These are phyloP conservation scores for Talaromyces albobiverticillius DNA, from an alignment of 2,329 filamentous ascomycete species.

Conservation along the genomic window DNA sequence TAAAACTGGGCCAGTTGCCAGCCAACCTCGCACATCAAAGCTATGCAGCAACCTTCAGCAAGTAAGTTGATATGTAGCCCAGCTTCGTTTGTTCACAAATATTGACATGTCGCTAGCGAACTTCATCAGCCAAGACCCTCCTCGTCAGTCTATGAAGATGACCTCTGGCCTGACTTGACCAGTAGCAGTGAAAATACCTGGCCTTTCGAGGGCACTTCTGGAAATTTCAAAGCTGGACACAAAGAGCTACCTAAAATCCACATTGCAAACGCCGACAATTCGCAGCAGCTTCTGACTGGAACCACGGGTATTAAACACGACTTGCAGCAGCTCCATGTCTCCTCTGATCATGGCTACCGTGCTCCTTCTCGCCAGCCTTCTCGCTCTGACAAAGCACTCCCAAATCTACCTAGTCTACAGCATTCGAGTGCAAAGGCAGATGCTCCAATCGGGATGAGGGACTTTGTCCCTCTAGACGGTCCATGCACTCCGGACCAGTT, in stretches of 20 bases:
- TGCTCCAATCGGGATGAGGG: too few species aligned
- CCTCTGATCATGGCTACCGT: neutral
- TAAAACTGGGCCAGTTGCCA: neutral
- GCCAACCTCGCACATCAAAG: slow-evolving; percentile 2
- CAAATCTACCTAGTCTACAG: neutral
- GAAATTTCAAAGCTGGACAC: neutral
- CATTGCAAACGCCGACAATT: neutral
- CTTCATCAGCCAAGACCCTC: slow-evolving; percentile 4
- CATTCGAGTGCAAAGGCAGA: neutral
- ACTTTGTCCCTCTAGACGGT: too few species aligned
- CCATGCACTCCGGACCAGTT: neutral
- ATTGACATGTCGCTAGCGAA: neutral
- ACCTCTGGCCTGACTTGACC: slow-evolving; percentile 11
- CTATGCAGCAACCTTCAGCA: neutral
- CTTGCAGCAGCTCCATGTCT: neutral
- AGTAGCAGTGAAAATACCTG: slow-evolving; percentile 8
- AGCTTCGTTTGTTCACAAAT: neutral
- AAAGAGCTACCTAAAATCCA: neutral
- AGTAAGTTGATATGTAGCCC: neutral
- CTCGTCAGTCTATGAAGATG: slow-evolving; percentile 12
- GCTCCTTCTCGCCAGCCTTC: neutral
- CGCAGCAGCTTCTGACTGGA: neutral
- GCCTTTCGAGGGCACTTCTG: slow-evolving; percentile 2
- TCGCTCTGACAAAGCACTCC: neutral
- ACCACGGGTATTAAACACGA: neutral